Evolutionary conservation across 306 rosid genomes (phyloP).

Genomic region (Calophaca sinica): DNA sequence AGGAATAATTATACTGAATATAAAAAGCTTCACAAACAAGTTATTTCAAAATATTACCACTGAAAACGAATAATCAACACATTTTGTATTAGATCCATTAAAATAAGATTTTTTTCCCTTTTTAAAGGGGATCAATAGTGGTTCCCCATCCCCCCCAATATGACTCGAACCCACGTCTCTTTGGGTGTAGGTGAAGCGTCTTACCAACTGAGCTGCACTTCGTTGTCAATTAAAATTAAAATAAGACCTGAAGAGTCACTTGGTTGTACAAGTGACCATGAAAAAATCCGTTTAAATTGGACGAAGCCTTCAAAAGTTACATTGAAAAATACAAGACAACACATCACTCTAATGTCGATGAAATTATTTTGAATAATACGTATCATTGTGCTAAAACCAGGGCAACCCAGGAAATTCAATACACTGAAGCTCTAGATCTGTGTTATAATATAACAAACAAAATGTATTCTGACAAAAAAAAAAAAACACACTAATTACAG

Average conservation of each 20-base stretch:
- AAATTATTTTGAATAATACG: background rate
- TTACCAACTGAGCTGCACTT: too few relatives aligned
- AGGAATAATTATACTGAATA: too few relatives aligned
- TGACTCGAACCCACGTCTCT: too few relatives aligned
- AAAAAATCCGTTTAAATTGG: background rate
- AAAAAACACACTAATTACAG: too few relatives aligned
- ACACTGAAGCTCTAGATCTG: too few relatives aligned
- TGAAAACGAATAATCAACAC: background rate
- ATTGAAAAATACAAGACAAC: background rate
- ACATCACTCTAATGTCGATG: background rate
- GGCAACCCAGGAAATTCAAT: background rate
- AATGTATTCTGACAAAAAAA: background rate
- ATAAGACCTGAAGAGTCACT: background rate
- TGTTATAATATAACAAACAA: too few relatives aligned
- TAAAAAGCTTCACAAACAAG: too few relatives aligned
- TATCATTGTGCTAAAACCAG: background rate
- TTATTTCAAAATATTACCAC: too few relatives aligned
- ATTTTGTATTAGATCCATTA: background rate
- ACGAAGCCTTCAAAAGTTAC: background rate
- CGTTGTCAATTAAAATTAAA: constrained; percentile 2
- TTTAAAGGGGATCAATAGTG: too few relatives aligned
- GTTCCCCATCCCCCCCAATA: too few relatives aligned
- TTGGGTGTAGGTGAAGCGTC: too few relatives aligned
- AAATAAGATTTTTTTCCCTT: too few relatives aligned
- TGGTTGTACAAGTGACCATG: background rate